Percentiles rank a stretch among this genome's conserved stretches.
Conservation (phyloP, 768 basidiomycete species). For the Panellus pusillus region DNA sequence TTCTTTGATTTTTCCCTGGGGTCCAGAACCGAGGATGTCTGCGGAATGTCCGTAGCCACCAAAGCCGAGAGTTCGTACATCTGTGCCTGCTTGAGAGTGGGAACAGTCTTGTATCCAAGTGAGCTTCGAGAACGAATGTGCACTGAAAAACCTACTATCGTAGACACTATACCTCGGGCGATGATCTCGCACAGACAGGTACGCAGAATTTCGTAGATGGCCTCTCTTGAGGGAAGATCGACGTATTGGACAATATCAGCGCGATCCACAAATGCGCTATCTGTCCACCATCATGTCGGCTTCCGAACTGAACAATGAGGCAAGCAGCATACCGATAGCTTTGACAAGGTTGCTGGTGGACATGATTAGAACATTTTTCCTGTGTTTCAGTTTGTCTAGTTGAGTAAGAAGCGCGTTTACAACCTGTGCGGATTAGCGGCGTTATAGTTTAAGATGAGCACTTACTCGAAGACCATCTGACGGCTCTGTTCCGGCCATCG, state of each 20-base stretch:
- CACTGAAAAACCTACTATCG: constrained; percentile 48
- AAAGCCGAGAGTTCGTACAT: constrained; percentile 48
- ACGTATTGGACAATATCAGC: constrained; percentile 97
- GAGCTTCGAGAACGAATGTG: not conserved
- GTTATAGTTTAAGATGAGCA: not conserved
- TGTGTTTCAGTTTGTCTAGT: constrained; percentile 90
- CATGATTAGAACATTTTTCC: constrained; percentile 94
- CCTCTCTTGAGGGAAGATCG: constrained; percentile 87
- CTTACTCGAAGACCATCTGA: constrained; percentile 87
- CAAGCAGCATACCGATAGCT: constrained; percentile 72
- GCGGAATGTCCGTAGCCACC: constrained; percentile 1
- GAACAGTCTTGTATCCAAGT: constrained; percentile 49
- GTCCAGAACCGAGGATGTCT: constrained; percentile 26
- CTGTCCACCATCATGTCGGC: constrained; percentile 38
- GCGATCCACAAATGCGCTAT: constrained; percentile 93
- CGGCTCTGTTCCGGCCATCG: constrained; percentile 94
- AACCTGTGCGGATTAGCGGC: constrained; percentile 54
- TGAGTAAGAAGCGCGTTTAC: constrained; percentile 97
- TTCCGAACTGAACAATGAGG: not conserved
- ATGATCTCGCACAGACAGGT: constrained; percentile 83
- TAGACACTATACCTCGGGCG: constrained; percentile 64
- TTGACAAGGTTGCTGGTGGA: constrained; percentile 94
- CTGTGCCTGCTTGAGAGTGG: constrained; percentile 59
- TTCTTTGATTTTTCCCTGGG: constrained; percentile 50
- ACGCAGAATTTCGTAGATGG: constrained; percentile 89